Evolutionary conservation across 352 stramenopile species (phyloP).

Genomic region (Phytophthora lateralis): DNA sequence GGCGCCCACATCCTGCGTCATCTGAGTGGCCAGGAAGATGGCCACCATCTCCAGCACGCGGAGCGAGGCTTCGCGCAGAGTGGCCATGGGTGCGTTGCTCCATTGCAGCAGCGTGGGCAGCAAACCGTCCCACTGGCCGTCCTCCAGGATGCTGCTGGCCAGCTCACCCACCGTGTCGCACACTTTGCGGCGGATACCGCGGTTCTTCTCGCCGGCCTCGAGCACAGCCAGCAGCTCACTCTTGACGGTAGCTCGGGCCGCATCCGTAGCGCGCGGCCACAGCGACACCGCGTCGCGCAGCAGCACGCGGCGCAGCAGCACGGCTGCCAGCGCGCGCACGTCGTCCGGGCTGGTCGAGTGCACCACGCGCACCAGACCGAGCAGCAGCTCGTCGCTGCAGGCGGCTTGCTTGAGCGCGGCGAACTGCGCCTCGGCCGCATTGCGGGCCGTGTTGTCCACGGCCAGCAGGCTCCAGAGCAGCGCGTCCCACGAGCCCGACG

Average conservation of each 20-base stretch:
- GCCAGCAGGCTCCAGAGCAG: constrained; percentile 77
- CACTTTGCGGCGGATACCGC: constrained; percentile 82
- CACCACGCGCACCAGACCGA: constrained; percentile 59
- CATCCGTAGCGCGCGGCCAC: constrained; percentile 63
- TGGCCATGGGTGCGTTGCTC: constrained; percentile 48
- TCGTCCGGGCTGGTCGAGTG: constrained; percentile 67
- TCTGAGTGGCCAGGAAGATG: constrained; percentile 66
- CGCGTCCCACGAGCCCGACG: constrained; percentile 48
- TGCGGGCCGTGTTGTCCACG: constrained; percentile 74
- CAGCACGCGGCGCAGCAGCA: constrained; percentile 78
- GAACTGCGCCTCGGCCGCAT: constrained; percentile 68
- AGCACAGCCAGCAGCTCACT: constrained; percentile 68
- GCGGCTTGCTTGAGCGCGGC: constrained; percentile 60
- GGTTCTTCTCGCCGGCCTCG: constrained; percentile 57
- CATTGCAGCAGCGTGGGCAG: constrained; percentile 74
- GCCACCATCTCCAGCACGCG: constrained; percentile 84
- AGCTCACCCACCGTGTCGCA: constrained; percentile 87
- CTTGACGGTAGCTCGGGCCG: constrained; percentile 59
- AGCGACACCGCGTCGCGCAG: constrained; percentile 80
- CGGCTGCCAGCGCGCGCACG: constrained; percentile 71
- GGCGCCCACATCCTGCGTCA: constrained; percentile 43
- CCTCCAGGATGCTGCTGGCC: constrained; percentile 77
- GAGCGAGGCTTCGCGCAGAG: constrained; percentile 70
- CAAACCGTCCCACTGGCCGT: constrained; percentile 81
- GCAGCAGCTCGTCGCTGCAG: constrained; percentile 59